These are phyloP conservation scores for Plectosphaerella sp. DNA, from an alignment of 2,329 filamentous ascomycete species.

Conservation along the genomic window DNA sequence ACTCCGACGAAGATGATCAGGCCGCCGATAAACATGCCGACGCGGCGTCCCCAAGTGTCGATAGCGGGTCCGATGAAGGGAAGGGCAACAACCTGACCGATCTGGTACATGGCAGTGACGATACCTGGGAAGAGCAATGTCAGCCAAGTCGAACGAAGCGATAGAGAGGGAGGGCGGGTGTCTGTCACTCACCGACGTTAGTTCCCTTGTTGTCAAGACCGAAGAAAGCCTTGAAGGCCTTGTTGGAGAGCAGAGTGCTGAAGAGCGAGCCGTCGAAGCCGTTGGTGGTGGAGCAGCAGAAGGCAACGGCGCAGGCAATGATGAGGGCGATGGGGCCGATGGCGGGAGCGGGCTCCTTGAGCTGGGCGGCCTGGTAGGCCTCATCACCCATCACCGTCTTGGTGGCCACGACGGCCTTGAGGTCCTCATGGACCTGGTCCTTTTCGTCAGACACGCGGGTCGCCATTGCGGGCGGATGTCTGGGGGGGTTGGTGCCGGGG, in stretches of 20 bases:
- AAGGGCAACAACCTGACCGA: constrained; percentile 42
- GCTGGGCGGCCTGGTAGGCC: constrained; percentile 20
- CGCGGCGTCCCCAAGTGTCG: constrained; percentile 41
- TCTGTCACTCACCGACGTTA: constrained; percentile 35
- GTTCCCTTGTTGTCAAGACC: constrained; percentile 41
- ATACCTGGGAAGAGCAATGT: constrained; percentile 16
- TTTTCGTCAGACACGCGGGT: too few relatives aligned
- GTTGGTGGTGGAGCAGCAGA: constrained; percentile 23
- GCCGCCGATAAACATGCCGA: constrained; percentile 40
- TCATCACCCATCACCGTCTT: constrained; percentile 2
- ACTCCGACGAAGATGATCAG: constrained; percentile 38
- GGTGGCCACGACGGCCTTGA: constrained; percentile 3
- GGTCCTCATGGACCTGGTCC: too few relatives aligned
- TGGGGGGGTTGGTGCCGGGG: too few relatives aligned
- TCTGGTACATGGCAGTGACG: constrained; percentile 40
- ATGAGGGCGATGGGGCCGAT: constrained; percentile 12
- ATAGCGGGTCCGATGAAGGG: constrained; percentile 41
- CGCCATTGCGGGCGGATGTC: too few relatives aligned
- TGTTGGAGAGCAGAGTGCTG: constrained; percentile 47
- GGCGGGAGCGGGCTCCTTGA: constrained; percentile 21
- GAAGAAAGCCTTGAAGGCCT: constrained; percentile 44
- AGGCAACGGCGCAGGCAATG: constrained; percentile 17
- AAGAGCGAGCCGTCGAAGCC: constrained; percentile 47
- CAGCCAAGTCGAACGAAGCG: too few relatives aligned
- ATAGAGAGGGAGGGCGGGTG: background rate